Evolutionary conservation across 1,284 basidiomycete species (phyloP).

Genomic region (Albatrellus sp.): DNA sequence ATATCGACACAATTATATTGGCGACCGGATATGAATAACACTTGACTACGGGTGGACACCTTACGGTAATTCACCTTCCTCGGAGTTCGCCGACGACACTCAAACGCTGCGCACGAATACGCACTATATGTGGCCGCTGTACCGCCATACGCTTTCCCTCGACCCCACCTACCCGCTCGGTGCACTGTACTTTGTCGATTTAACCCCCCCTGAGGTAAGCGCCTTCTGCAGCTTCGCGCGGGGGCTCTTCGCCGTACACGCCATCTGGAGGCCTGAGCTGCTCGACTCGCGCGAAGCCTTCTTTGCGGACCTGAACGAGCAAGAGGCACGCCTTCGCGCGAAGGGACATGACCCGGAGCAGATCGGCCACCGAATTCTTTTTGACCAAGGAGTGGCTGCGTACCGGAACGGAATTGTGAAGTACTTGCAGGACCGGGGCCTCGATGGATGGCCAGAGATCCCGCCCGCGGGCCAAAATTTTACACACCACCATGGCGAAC

Average conservation of each 20-base stretch:
- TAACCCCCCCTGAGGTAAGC: constrained; percentile 31
- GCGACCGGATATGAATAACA: constrained; percentile 46
- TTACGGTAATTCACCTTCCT: constrained; percentile 14
- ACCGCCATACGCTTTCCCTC: constrained; percentile 41
- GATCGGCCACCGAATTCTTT: constrained; percentile 31
- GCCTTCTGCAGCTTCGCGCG: constrained; percentile 41
- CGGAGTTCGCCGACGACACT: not conserved
- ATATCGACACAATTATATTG: constrained; percentile 36
- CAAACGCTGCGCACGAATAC: constrained; percentile 30
- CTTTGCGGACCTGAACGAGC: constrained; percentile 25
- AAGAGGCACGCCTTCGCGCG: constrained; percentile 25
- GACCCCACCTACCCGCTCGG: constrained; percentile 31
- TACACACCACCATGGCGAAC: constrained; percentile 40
- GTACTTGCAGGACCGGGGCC: constrained; percentile 24
- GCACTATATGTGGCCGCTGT: constrained; percentile 41
- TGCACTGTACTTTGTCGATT: constrained; percentile 44
- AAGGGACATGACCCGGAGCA: constrained; percentile 34
- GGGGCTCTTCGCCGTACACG: constrained; percentile 31
- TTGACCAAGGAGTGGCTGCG: constrained; percentile 24
- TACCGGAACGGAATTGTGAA: constrained; percentile 37
- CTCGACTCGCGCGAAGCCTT: constrained; percentile 27
- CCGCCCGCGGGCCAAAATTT: constrained; percentile 26
- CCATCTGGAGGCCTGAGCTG: constrained; percentile 27
- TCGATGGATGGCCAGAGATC: constrained; percentile 21
- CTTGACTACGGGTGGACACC: constrained; percentile 26